These are phyloP conservation scores for Phytophthora uliginosa DNA, from an alignment of 352 stramenopile genomes.

Conservation along the genomic window DNA sequence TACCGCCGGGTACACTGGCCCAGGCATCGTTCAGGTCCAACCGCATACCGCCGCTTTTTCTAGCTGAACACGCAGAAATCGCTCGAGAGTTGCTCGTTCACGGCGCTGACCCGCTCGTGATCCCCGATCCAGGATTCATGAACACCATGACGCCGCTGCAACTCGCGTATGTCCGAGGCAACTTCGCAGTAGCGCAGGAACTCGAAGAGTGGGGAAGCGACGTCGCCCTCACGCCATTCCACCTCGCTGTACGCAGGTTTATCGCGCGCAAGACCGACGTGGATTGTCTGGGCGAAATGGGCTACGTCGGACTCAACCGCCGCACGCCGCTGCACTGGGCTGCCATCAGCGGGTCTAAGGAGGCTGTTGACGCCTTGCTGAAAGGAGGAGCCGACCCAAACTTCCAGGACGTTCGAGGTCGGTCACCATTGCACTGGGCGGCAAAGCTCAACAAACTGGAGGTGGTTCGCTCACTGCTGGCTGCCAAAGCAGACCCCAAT, in stretches of 20 bases:
- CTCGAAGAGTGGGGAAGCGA: constrained; percentile 81
- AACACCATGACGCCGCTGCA: constrained; percentile 83
- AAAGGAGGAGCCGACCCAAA: constrained; percentile 65
- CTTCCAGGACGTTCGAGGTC: constrained; percentile 69
- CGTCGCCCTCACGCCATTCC: constrained; percentile 77
- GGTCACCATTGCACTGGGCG: constrained; percentile 78
- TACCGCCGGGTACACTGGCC: constrained; percentile 35
- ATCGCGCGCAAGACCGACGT: constrained; percentile 52
- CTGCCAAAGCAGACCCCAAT: constrained; percentile 41
- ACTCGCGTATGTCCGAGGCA: constrained; percentile 75
- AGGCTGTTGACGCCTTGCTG: constrained; percentile 59
- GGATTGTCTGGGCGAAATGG: constrained; percentile 77
- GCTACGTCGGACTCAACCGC: constrained; percentile 73
- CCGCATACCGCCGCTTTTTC: constrained; percentile 71
- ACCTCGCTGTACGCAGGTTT: constrained; percentile 66
- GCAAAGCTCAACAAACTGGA: constrained; percentile 67
- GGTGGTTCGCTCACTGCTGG: constrained; percentile 53
- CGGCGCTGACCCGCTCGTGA: constrained; percentile 66
- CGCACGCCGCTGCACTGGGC: constrained; percentile 82
- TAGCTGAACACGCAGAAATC: constrained; percentile 68
- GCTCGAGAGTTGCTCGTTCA: constrained; percentile 58
- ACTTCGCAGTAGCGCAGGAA: constrained; percentile 70
- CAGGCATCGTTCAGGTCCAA: constrained; percentile 66
- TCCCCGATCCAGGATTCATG: constrained; percentile 76
- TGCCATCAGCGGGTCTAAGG: constrained; percentile 58